phyloP scores from a whole-genome alignment of 306 rosid species.

The Cajanus cajan region DNA sequence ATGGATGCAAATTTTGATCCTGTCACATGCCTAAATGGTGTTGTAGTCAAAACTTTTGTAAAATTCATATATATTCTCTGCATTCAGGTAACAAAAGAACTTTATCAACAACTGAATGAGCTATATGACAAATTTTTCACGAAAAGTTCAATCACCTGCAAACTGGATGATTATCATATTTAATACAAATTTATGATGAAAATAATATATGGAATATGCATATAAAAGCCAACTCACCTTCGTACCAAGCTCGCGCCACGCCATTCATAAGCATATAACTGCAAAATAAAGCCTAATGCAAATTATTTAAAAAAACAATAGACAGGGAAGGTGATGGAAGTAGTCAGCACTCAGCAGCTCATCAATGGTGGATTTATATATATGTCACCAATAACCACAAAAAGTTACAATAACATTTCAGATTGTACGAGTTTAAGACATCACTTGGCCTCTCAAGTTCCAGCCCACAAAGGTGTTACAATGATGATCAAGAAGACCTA shows the following conservation, averaged over 20 bases:
- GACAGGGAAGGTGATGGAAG: background rate
- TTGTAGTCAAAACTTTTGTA: constrained; percentile 43
- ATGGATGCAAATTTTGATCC: constrained; percentile 36
- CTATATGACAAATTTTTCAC: background rate
- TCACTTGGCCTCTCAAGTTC: background rate
- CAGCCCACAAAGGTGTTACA: background rate
- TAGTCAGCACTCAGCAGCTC: background rate
- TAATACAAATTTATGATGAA: background rate
- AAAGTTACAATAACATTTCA: background rate
- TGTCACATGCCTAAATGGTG: constrained; percentile 38
- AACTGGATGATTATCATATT: background rate
- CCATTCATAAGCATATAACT: constrained; percentile 70
- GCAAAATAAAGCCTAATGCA: constrained; percentile 29
- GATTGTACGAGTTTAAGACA: constrained; percentile 12
- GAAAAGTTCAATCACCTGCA: background rate
- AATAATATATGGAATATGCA: background rate
- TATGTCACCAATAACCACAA: background rate
- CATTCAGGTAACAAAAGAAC: constrained; percentile 7
- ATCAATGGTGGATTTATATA: constrained; percentile 9
- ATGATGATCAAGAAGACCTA: background rate
- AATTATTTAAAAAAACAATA: constrained; percentile 7
- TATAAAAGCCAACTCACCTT: constrained; percentile 43
- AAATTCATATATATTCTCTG: constrained; percentile 54
- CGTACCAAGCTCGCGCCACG: constrained; percentile 71
- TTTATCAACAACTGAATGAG: constrained; percentile 1